phyloP scores from a whole-genome alignment of 345 rosid species.

The Hevea brasiliensis region DNA sequence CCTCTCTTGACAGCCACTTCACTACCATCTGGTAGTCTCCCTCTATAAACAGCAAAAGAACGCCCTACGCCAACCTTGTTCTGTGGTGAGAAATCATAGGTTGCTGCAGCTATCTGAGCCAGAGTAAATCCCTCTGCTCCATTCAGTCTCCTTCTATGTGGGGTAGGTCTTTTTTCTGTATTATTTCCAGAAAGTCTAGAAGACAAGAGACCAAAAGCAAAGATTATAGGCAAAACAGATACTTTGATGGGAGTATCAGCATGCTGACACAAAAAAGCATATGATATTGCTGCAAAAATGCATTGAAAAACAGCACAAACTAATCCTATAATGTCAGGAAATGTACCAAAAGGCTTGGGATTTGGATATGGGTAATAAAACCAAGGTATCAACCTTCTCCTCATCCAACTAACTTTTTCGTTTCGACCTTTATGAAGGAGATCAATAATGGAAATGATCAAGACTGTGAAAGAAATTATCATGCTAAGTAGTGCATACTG shows the following conservation, averaged over 20 bases:
- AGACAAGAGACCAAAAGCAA: background rate
- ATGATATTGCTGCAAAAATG: conserved; percentile 1
- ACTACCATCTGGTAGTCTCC: conserved; percentile 63
- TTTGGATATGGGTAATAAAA: conserved; percentile 2
- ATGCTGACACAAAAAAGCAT: background rate
- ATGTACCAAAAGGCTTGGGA: background rate
- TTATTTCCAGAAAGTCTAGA: background rate
- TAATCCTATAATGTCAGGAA: background rate
- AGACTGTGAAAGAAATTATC: conserved; percentile 10
- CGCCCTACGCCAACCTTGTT: conserved; percentile 58
- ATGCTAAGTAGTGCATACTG: background rate
- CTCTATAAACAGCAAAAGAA: conserved; percentile 73
- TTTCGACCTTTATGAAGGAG: conserved; percentile 3
- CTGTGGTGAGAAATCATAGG: conserved; percentile 61
- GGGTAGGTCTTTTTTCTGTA: background rate
- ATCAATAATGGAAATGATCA: conserved; percentile 7
- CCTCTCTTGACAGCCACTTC: conserved; percentile 90
- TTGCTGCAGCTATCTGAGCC: conserved; percentile 65
- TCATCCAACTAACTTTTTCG: background rate
- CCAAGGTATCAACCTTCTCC: background rate
- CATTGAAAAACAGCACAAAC: background rate
- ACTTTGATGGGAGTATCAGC: background rate
- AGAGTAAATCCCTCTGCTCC: conserved; percentile 70
- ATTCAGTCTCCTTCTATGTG: background rate
- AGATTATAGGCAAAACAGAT: background rate